Base-by-base conservation (phyloP, 306 rosid species). In the Cicer bijugum region DNA sequence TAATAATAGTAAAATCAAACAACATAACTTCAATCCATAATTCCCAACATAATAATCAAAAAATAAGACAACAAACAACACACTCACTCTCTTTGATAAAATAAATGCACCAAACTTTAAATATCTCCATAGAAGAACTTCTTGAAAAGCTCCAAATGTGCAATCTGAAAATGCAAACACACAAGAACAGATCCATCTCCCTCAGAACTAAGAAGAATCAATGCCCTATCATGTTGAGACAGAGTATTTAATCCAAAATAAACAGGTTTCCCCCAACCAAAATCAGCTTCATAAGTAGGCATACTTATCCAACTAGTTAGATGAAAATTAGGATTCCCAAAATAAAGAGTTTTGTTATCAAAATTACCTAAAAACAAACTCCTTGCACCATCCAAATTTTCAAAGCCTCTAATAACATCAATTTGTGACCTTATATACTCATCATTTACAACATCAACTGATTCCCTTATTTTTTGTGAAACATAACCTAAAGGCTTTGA, bases 401-500 rank as follows among this genome's bases (percentile, higher is more conserved):
- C 16, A 0, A 57, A 37, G 16, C 69, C 11, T 1, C 59, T 6
- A 1, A 78, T 11, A 11, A 48, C 39, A 46, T 50, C 60, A 17
- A 69, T 42, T 3, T 60, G 45, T 1, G 82, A 78, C 65, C 56
- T 78, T 19, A 78, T 37, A 28, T 38, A 70, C n/a, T 78, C 82
- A 40, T 70, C 55, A 7, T 14, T 63, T 4, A 71, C 7, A 6
- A 8, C 0, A 0, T 53, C 33, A 14, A 6, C 3, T 35, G 78
- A 78, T 15, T 71, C 69, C 46, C 74, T 71, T 42, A 78, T 28
- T 2, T 17, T 61, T 1, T 57, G 35, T 2, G 82, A 59, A 37
- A 6, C 33, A 68, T 38, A 60, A 4, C 78, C 14, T 9, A 78
- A 58, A 0, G 77, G 74, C 9, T 52, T 72, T 11, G 68, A 51